Percentiles rank a stretch among this genome's conserved stretches.
phyloP scores from a whole-genome alignment of 2,329 filamentous ascomycete species.

The Stachybotrys echinatus region DNA sequence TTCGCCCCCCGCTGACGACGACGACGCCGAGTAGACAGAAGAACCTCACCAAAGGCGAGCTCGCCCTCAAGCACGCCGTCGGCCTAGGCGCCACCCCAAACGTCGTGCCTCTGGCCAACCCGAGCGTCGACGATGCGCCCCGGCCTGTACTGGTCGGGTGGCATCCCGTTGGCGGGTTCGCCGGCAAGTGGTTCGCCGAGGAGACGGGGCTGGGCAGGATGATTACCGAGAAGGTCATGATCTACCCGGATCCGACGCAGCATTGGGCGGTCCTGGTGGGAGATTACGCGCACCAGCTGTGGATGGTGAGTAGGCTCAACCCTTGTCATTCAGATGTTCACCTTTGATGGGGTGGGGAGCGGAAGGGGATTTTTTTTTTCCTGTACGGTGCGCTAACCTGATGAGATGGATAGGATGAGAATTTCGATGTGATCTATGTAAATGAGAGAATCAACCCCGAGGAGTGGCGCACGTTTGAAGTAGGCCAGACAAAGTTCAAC shows the following conservation, averaged over 20 bases:
- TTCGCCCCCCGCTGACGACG: conserved; percentile 1
- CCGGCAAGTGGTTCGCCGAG: conserved; percentile 55
- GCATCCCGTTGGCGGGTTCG: conserved; percentile 52
- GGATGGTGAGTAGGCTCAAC: conserved; percentile 40
- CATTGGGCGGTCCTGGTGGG: conserved; percentile 56
- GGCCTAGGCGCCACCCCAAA: conserved; percentile 26
- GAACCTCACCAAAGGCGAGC: conserved; percentile 27
- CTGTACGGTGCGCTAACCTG: neutral
- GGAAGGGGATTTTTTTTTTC: no score
- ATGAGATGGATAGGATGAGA: conserved; percentile 37
- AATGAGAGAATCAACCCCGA: conserved; percentile 40
- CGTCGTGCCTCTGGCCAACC: conserved; percentile 20
- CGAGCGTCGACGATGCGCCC: conserved; percentile 20
- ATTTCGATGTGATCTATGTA: conserved; percentile 51
- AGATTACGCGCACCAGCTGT: conserved; percentile 51
- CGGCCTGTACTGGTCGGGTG: conserved; percentile 47
- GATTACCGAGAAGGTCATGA: conserved; percentile 49
- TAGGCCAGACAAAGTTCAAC: conserved; percentile 49
- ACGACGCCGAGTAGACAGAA: conserved; percentile 14
- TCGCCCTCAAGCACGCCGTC: conserved; percentile 27
- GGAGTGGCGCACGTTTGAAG: conserved; percentile 45
- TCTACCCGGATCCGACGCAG: conserved; percentile 53
- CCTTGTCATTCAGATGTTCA: no score
- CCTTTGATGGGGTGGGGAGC: no score
- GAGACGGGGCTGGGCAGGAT: conserved; percentile 48